Percentiles rank a stretch among this genome's conserved stretches.
These are phyloP conservation scores for Scedosporium dehoogii DNA, from an alignment of 2,329 filamentous ascomycete species.

Conservation along the genomic window DNA sequence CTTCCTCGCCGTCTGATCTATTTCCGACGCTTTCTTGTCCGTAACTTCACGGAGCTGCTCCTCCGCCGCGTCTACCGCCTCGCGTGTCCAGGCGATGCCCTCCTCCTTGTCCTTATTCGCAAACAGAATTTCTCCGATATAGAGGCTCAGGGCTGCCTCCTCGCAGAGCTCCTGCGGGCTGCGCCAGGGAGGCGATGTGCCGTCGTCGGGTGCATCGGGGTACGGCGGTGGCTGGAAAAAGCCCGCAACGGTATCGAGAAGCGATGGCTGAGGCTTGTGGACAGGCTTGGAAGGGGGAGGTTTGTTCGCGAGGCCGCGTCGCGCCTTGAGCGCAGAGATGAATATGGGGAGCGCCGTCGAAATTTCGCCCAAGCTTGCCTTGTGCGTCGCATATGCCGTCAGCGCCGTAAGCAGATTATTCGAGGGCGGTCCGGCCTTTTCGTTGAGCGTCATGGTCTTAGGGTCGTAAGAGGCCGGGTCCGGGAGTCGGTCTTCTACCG, in stretches of 20 bases:
- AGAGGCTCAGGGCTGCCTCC: slow-evolving; percentile 76
- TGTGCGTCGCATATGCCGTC: slow-evolving; percentile 70
- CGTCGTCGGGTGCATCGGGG: slow-evolving; percentile 60
- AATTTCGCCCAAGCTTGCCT: slow-evolving; percentile 59
- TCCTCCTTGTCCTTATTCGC: slow-evolving; percentile 51
- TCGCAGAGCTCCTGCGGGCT: slow-evolving; percentile 61
- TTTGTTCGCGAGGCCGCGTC: slow-evolving; percentile 46
- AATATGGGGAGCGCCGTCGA: slow-evolving; percentile 70
- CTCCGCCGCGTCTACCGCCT: slow-evolving; percentile 75
- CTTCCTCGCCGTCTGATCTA: slow-evolving; percentile 25
- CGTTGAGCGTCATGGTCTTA: slow-evolving; percentile 53
- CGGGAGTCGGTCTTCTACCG: slow-evolving; percentile 44
- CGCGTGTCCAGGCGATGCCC: slow-evolving; percentile 80
- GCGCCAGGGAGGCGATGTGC: slow-evolving; percentile 56
- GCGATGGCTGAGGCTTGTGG: slow-evolving; percentile 5
- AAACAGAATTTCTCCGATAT: slow-evolving; percentile 91
- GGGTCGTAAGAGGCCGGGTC: slow-evolving; percentile 38
- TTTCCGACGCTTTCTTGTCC: slow-evolving; percentile 14
- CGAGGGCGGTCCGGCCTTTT: slow-evolving; percentile 48
- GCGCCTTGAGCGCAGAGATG: slow-evolving; percentile 71
- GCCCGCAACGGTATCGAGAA: slow-evolving; percentile 10
- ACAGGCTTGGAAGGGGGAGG: slow-evolving; percentile 14
- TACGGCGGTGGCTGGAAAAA: slow-evolving; percentile 45
- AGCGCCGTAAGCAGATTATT: slow-evolving; percentile 66
- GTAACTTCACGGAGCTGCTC: slow-evolving; percentile 40